A percentile compares a stretch with the other conserved stretches of the same genome.
These are phyloP conservation scores for Sideroxylon spinosum DNA, from an alignment of 179 eudicot genomes.

Conservation along the genomic window DNA sequence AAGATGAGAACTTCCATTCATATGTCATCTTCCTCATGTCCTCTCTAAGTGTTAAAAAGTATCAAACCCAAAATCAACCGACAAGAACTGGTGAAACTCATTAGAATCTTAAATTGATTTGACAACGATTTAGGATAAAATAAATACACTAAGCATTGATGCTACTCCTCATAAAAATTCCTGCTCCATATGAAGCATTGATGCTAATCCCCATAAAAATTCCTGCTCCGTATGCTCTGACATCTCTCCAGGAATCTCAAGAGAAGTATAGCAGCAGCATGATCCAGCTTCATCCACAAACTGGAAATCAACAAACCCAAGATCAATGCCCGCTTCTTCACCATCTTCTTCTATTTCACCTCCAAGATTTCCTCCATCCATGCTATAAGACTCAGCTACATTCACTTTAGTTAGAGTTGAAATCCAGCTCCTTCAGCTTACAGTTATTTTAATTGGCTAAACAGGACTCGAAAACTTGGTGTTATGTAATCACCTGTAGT, in stretches of 20 bases:
- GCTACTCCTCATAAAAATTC: constrained; percentile 25
- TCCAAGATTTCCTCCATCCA: not conserved
- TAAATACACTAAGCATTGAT: no score
- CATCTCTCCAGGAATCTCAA: constrained; percentile 33
- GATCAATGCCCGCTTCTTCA: constrained; percentile 20
- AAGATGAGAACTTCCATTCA: constrained; percentile 34
- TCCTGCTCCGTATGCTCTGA: constrained; percentile 15
- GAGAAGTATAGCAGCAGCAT: constrained; percentile 19
- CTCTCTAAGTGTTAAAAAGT: constrained; percentile 24
- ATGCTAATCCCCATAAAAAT: constrained; percentile 23
- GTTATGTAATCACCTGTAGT: not conserved
- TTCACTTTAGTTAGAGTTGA: not conserved
- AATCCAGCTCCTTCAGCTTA: not conserved
- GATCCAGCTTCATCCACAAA: constrained; percentile 35
- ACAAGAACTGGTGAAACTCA: no score
- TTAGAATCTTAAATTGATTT: no score
- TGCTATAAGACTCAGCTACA: constrained; percentile 10
- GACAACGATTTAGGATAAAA: no score
- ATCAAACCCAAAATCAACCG: no score
- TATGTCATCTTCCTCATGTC: constrained; percentile 40
- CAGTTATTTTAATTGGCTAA: not conserved
- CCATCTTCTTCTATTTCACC: constrained; percentile 16
- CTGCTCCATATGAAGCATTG: not conserved
- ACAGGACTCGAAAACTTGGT: constrained; percentile 13
- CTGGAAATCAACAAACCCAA: constrained; percentile 18